Evolutionary conservation across 257 asterid genomes (phyloP).

Genomic region (Scutellaria galericulata): DNA sequence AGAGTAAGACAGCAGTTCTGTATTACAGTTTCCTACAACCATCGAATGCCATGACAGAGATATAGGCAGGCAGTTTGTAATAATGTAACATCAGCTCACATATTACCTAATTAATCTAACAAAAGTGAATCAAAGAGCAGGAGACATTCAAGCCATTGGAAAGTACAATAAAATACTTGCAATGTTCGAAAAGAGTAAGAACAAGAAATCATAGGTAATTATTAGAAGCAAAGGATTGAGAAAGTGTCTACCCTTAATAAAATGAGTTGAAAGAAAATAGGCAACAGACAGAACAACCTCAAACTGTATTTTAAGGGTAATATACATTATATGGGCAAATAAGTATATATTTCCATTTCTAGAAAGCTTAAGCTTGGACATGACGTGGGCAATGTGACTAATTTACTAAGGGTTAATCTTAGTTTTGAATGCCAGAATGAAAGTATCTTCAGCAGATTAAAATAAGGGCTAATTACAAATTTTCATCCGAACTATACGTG

Average conservation of each 20-base stretch:
- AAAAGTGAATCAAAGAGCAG: slow-evolving; percentile 1
- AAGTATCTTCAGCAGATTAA: too few relatives aligned
- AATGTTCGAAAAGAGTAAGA: neutral
- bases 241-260: neutral
- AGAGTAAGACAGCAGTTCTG: neutral
- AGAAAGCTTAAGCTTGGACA: too few relatives aligned
- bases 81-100: neutral
- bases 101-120: neutral
- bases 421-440: too few relatives aligned
- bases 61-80: neutral
- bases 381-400: too few relatives aligned
- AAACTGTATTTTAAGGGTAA: neutral
- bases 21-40: slow-evolving; percentile 11
- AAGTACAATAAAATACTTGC: neutral
- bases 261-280: slow-evolving; percentile 2
- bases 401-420: too few relatives aligned
- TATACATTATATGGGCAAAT: too few relatives aligned
- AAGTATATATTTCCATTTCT: too few relatives aligned
- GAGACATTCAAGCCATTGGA: neutral
- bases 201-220: neutral
- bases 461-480: too few relatives aligned
- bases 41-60: neutral
- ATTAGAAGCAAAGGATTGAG: neutral
- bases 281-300: neutral
- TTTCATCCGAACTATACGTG: too few relatives aligned